A percentile compares a stretch with the other conserved stretches of the same genome.
Evolutionary conservation across 148 eudicot genomes (phyloP).

Genomic region (Rheum nobile): DNA sequence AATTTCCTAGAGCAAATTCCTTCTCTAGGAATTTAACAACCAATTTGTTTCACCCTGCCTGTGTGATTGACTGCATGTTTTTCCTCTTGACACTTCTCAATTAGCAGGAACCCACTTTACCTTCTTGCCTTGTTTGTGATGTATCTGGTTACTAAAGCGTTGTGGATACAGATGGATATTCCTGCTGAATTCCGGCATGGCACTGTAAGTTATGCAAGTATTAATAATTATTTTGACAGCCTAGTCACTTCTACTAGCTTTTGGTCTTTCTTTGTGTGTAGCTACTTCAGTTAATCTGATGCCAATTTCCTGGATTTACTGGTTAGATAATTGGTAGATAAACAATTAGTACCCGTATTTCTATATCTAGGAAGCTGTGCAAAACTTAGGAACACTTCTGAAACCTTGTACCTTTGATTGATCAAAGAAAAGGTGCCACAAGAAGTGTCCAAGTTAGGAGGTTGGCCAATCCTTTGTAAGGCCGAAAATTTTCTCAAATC

Average conservation of each 20-base stretch:
- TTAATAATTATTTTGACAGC: not conserved
- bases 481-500: no score
- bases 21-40: not conserved
- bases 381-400: no score
- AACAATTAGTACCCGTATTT: no score
- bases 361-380: no score
- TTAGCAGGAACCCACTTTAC: conserved; percentile 41
- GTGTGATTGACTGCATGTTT: not conserved
- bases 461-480: no score
- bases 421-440: not conserved
- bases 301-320: not conserved
- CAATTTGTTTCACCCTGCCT: not conserved
- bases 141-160: conserved; percentile 25
- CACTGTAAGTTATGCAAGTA: conserved; percentile 23
- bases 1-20: not conserved
- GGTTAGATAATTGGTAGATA: not conserved
- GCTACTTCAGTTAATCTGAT: not conserved
- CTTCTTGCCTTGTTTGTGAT: conserved; percentile 26
- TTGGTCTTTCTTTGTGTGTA: not conserved
- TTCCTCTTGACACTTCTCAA: not conserved
- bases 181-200: conserved; percentile 25
- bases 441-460: no score
- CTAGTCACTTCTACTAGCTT: not conserved
- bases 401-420: not conserved
- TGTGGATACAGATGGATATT: conserved; percentile 37